These are phyloP conservation scores for Phytophthora fragariae DNA, from an alignment of 352 stramenopile species.

Conservation along the genomic window DNA sequence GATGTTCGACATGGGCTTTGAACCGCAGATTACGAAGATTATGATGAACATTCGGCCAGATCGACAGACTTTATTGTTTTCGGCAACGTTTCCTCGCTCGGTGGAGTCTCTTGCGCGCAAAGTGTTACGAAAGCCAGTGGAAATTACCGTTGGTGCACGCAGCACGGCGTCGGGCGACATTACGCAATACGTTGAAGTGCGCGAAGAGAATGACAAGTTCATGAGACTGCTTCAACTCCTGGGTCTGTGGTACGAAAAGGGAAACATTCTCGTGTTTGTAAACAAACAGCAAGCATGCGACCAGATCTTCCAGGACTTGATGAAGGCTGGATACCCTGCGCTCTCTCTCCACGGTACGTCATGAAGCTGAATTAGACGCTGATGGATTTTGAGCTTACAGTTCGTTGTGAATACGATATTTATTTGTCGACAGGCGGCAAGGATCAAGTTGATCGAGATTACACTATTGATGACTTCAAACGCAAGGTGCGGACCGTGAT, in stretches of 20 bases:
- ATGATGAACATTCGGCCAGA: conserved; percentile 93
- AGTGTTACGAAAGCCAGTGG: conserved; percentile 94
- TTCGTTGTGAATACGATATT: too few species aligned
- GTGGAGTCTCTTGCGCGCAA: conserved; percentile 92
- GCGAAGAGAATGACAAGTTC: conserved; percentile 99
- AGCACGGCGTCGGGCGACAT: conserved; percentile 97
- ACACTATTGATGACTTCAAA: conserved; percentile 99
- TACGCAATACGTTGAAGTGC: conserved; percentile 98
- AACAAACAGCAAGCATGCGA: conserved; percentile 98
- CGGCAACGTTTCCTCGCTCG: conserved; percentile 96
- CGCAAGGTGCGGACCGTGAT: conserved; percentile 93
- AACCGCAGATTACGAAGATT: conserved; percentile 98
- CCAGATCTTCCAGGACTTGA: conserved; percentile 97
- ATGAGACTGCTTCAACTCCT: conserved; percentile 97
- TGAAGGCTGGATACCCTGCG: conserved; percentile 95
- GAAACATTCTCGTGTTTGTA: conserved; percentile 99
- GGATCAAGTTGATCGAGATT: conserved; percentile 99
- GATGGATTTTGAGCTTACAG: too few species aligned
- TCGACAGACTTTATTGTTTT: conserved; percentile 97
- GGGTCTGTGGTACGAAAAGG: conserved; percentile 96
- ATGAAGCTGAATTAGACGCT: not conserved
- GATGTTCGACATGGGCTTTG: conserved; percentile 99
- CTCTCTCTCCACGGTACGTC: conserved; percentile 95
- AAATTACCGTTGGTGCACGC: conserved; percentile 97
- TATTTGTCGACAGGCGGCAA: conserved; percentile 90